phyloP scores from a whole-genome alignment of 768 basidiomycete species.

The Saitozyma podzolica region DNA sequence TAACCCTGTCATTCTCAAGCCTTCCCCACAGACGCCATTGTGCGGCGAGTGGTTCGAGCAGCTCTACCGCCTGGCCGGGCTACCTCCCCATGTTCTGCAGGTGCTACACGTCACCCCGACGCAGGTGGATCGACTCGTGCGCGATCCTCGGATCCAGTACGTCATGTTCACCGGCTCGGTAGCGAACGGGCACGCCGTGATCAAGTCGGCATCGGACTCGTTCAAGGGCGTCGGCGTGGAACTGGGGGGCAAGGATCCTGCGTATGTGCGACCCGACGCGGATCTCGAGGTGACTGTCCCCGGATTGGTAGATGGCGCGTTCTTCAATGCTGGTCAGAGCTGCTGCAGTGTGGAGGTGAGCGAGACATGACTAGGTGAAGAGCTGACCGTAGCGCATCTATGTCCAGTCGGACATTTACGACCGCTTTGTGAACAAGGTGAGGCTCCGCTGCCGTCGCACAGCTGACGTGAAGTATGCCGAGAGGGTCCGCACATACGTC shows the following conservation, averaged over 20 bases:
- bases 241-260: conserved; percentile 97
- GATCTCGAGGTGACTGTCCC: conserved; percentile 77
- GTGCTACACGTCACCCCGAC: conserved; percentile 41
- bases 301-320: conserved; percentile 89
- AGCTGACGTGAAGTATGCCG: conserved; percentile 61
- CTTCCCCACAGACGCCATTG: conserved; percentile 92
- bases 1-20: conserved; percentile 88
- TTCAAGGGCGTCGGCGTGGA: conserved; percentile 89
- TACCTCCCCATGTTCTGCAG: conserved; percentile 68
- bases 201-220: conserved; percentile 66
- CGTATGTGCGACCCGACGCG: conserved; percentile 86
- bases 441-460: neutral
- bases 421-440: conserved; percentile 65
- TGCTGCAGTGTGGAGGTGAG: conserved; percentile 77
- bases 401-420: conserved; percentile 81
- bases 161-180: conserved; percentile 92
- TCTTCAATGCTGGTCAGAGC: conserved; percentile 97
- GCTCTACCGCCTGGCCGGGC: conserved; percentile 71
- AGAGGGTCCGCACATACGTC: conserved; percentile 75
- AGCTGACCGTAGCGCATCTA: conserved; percentile 95
- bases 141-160: conserved; percentile 71
- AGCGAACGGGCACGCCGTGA: conserved; percentile 69
- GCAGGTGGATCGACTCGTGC: conserved; percentile 69
- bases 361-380: conserved; percentile 1
- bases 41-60: conserved; percentile 75